Percentiles rank a stretch among this genome's conserved stretches.
Conservation (phyloP, 306 rosid species). For the Sechiopsis laciniata region DNA sequence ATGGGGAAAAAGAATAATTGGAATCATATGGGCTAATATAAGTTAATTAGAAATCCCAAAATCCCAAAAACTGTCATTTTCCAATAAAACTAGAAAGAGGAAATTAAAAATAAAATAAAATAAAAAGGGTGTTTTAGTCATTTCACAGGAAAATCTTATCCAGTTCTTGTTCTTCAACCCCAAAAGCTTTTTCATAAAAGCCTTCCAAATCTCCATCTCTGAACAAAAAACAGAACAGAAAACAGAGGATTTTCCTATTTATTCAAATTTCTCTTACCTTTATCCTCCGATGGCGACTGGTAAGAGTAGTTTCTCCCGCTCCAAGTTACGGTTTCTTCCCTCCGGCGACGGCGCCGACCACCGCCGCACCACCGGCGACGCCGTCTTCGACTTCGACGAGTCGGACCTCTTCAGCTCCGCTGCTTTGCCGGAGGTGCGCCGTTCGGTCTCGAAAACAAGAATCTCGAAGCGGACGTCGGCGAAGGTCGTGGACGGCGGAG, state of each 20-base stretch:
- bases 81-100: no score
- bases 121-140: not conserved
- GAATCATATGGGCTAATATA: not conserved
- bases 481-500: constrained; percentile 28
- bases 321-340: constrained; percentile 51
- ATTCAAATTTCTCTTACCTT: not conserved
- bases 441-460: constrained; percentile 27
- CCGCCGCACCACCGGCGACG: constrained; percentile 30
- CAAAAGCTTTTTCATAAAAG: not conserved
- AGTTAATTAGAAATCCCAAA: no score
- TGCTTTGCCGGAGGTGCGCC: not conserved
- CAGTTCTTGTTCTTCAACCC: not conserved
- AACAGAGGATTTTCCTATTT: no score
- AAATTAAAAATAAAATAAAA: no score
- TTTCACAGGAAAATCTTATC: constrained; percentile 1
- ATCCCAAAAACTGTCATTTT: no score
- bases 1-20: constrained; percentile 12
- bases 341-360: constrained; percentile 23
- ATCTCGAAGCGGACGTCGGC: constrained; percentile 29
- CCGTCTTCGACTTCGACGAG: constrained; percentile 67
- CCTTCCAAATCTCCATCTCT: not conserved
- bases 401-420: constrained; percentile 64
- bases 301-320: constrained; percentile 37
- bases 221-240: no score
- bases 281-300: constrained; percentile 48